Conservation (phyloP, 2,329 filamentous ascomycete species). For the Tolypocladium guangdongense region DNA sequence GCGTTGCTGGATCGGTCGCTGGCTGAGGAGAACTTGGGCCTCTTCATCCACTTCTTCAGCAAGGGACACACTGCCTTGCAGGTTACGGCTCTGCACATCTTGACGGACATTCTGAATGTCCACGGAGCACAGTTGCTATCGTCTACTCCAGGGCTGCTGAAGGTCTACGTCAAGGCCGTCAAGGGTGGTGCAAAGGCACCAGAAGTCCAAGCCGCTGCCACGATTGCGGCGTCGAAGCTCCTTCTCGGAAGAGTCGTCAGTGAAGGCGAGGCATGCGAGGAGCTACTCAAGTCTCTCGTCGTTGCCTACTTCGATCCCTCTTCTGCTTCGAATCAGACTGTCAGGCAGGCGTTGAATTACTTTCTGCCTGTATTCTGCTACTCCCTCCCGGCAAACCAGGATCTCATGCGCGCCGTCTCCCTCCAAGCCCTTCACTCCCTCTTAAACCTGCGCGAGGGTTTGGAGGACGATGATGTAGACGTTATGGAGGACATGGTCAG, state of each 20-base stretch:
- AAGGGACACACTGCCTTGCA: slow-evolving; percentile 87
- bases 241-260: slow-evolving; percentile 71
- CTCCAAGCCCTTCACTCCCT: slow-evolving; percentile 67
- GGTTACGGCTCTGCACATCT: slow-evolving; percentile 79
- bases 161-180: slow-evolving; percentile 76
- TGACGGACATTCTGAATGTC: slow-evolving; percentile 85
- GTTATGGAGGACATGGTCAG: slow-evolving; percentile 70
- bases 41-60: slow-evolving; percentile 93
- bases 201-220: slow-evolving; percentile 71
- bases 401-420: slow-evolving; percentile 65
- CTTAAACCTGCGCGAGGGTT: slow-evolving; percentile 58
- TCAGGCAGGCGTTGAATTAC: slow-evolving; percentile 81
- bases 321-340: slow-evolving; percentile 66
- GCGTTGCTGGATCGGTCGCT: slow-evolving; percentile 85
- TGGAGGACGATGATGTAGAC: slow-evolving; percentile 67
- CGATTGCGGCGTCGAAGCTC: slow-evolving; percentile 74
- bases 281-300: slow-evolving; percentile 75
- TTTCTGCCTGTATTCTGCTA: slow-evolving; percentile 94
- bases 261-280: slow-evolving; percentile 52
- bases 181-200: slow-evolving; percentile 58
- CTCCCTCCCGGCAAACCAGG: slow-evolving; percentile 70
- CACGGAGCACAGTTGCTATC: slow-evolving; percentile 71
- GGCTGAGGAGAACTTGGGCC: slow-evolving; percentile 78
- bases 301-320: slow-evolving; percentile 84
- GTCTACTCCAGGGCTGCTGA: slow-evolving; percentile 59